Conservation (phyloP, 1,284 basidiomycete species). For the Meira miltonrushii region DNA sequence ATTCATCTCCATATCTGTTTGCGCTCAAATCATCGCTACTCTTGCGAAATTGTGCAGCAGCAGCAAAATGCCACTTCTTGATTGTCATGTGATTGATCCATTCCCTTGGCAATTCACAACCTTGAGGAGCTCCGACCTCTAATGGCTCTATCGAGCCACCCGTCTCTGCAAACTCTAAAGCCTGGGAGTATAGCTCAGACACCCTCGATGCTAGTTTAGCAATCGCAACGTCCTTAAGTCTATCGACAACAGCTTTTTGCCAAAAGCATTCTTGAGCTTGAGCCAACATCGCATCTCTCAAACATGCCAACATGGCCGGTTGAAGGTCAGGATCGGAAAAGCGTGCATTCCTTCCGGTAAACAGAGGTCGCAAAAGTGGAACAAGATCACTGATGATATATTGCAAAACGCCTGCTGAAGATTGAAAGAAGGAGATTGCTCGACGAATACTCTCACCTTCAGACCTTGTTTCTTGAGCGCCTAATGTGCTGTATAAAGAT, state of each 20-base stretch:
- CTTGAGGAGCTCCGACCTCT: background rate
- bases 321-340: constrained; percentile 35
- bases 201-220: constrained; percentile 77
- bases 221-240: constrained; percentile 76
- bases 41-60: constrained; percentile 83
- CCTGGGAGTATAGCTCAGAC: constrained; percentile 31
- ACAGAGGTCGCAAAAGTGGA: background rate
- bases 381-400: constrained; percentile 5
- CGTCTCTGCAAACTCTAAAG: constrained; percentile 15
- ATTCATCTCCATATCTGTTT: constrained; percentile 54
- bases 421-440: constrained; percentile 38
- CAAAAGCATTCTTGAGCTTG: constrained; percentile 96
- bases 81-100: constrained; percentile 78
- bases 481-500: constrained; percentile 33
- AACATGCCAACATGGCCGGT: constrained; percentile 62
- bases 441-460: constrained; percentile 45
- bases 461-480: constrained; percentile 26
- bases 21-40: constrained; percentile 84
- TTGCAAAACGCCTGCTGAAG: constrained; percentile 11
- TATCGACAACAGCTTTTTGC: constrained; percentile 81
- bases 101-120: constrained; percentile 39
- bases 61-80: constrained; percentile 80
- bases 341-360: constrained; percentile 6
- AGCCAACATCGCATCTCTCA: constrained; percentile 77
- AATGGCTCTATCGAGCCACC: constrained; percentile 8